Conservation (phyloP, 2,329 filamentous ascomycete genomes). For the Huntiella abstrusa region DNA sequence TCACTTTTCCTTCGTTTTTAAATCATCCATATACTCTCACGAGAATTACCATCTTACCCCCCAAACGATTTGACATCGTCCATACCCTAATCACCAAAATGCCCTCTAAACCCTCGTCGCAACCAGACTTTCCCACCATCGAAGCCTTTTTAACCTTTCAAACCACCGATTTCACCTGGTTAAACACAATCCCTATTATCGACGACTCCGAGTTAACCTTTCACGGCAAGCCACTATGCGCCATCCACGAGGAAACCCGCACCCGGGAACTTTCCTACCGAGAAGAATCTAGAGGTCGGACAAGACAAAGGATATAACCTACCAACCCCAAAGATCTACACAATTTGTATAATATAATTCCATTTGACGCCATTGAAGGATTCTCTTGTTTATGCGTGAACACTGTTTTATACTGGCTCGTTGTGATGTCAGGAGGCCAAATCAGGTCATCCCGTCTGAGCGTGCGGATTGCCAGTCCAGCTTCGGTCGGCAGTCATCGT, state of each 20-base stretch:
- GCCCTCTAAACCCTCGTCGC: not conserved
- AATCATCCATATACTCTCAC: not conserved
- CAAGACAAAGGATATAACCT: too few species aligned
- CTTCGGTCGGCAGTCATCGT: too few species aligned
- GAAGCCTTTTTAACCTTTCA: constrained; percentile 8
- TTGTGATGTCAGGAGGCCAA: too few species aligned
- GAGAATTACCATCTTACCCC: not conserved
- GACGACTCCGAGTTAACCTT: constrained; percentile 43
- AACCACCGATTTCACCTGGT: constrained; percentile 14
- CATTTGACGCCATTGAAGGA: too few species aligned
- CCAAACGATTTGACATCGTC: not conserved
- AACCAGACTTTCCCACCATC: not conserved
- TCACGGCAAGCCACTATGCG: constrained; percentile 38
- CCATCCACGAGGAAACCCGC: constrained; percentile 42
- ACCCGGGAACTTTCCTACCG: constrained; percentile 13
- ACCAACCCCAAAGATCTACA: too few species aligned
- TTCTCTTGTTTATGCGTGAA: too few species aligned
- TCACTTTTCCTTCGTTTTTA: not conserved
- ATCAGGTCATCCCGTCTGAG: too few species aligned
- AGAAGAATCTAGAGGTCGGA: too few species aligned
- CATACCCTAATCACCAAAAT: not conserved
- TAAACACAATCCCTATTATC: constrained; percentile 37
- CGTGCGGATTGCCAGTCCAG: too few species aligned
- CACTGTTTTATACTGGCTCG: too few species aligned
- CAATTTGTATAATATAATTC: too few species aligned